Evolutionary conservation across 225 moss, liverwort and hornwort species (phyloP).

Genomic region (Polytrichum commune): DNA sequence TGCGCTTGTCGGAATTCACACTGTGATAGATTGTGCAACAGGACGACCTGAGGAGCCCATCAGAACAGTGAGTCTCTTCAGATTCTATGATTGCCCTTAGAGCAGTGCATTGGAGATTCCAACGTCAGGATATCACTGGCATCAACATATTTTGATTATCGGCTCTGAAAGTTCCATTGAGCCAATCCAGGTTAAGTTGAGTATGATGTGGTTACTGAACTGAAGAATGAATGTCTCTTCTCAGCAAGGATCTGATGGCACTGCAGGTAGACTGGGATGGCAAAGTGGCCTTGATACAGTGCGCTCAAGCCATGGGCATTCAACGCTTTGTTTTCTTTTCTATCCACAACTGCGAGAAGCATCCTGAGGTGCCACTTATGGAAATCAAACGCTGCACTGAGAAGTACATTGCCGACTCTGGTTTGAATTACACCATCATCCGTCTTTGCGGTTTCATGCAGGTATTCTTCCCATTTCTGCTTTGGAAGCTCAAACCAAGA

Average conservation of each 20-base stretch:
- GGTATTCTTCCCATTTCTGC: slow-evolving; percentile 24
- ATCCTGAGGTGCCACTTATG: slow-evolving; percentile 89
- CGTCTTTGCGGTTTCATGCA: slow-evolving; percentile 95
- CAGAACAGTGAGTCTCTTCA: slow-evolving; percentile 46
- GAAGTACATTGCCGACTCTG: slow-evolving; percentile 76
- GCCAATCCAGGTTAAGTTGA: no score
- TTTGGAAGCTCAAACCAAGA: neutral
- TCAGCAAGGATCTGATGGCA: neutral
- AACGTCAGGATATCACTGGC: no score
- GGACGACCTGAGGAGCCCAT: slow-evolving; percentile 93
- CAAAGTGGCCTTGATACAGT: slow-evolving; percentile 89
- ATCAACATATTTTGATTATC: no score
- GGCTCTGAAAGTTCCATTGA: no score
- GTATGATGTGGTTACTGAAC: no score
- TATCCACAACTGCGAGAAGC: slow-evolving; percentile 88
- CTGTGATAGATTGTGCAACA: slow-evolving; percentile 84
- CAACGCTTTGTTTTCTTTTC: slow-evolving; percentile 86
- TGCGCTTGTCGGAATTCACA: slow-evolving; percentile 84
- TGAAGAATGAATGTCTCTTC: no score
- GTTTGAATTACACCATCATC: slow-evolving; percentile 76
- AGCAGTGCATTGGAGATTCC: no score
- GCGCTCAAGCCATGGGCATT: slow-evolving; percentile 95
- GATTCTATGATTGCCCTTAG: neutral
- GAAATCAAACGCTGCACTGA: slow-evolving; percentile 94
- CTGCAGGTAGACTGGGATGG: slow-evolving; percentile 92